Conservation (phyloP, 495 filamentous ascomycete species). For the Umbilicaria muhlenbergii region DNA sequence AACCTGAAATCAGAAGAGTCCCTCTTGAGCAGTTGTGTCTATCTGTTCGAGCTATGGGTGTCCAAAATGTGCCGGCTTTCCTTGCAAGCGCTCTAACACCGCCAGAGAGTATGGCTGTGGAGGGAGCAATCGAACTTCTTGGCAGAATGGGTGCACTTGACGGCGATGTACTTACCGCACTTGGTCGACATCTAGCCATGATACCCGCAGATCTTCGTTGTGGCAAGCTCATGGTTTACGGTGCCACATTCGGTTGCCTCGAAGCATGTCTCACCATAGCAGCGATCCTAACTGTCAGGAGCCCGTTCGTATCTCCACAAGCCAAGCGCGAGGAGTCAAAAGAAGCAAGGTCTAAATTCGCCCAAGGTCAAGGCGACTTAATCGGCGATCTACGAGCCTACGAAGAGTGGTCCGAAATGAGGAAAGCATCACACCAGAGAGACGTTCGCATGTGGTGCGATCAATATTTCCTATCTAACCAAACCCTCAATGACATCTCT, state of each 20-base stretch:
- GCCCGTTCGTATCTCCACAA: slow-evolving; percentile 68
- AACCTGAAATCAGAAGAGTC: slow-evolving; percentile 85
- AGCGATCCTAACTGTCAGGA: slow-evolving; percentile 68
- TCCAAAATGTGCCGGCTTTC: slow-evolving; percentile 63
- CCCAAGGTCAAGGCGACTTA: slow-evolving; percentile 65
- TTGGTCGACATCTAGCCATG: slow-evolving; percentile 81
- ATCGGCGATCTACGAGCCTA: slow-evolving; percentile 74
- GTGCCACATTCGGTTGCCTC: slow-evolving; percentile 76
- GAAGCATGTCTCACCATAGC: slow-evolving; percentile 82
- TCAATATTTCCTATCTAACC: slow-evolving; percentile 72
- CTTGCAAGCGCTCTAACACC: slow-evolving; percentile 77
- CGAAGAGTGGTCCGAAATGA: slow-evolving; percentile 59
- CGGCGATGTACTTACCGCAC: slow-evolving; percentile 68
- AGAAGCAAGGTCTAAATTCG: slow-evolving; percentile 60
- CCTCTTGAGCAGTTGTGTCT: slow-evolving; percentile 90
- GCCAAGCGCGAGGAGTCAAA: slow-evolving; percentile 71
- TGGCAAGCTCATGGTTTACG: slow-evolving; percentile 90
- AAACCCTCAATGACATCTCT: slow-evolving; percentile 73
- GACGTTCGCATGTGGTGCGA: slow-evolving; percentile 65
- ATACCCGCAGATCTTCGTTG: slow-evolving; percentile 90
- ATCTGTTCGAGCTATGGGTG: slow-evolving; percentile 88
- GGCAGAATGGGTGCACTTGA: slow-evolving; percentile 78
- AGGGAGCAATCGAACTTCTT: slow-evolving; percentile 64
- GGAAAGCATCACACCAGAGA: slow-evolving; percentile 37
- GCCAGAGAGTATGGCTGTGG: slow-evolving; percentile 67